Conservation (phyloP, 768 basidiomycete genomes). For the Termitomyces eurrhizus region DNA sequence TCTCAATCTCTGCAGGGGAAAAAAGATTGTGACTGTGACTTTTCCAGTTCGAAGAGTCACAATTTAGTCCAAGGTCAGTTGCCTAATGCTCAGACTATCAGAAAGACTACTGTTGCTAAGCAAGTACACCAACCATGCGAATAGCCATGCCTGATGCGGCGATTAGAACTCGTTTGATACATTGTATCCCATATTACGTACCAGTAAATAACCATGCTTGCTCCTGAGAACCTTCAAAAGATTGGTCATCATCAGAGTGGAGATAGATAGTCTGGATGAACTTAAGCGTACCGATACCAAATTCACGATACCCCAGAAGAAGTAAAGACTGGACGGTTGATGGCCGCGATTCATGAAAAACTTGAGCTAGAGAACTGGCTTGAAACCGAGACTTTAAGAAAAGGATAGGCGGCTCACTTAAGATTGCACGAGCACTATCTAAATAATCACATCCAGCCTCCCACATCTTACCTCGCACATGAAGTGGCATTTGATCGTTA, state of each 20-base stretch:
- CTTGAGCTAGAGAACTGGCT: conserved; percentile 38
- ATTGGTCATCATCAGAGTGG: conserved; percentile 1
- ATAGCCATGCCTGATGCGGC: conserved; percentile 56
- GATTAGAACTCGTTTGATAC: neutral
- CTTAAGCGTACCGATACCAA: conserved; percentile 56
- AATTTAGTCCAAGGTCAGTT: conserved; percentile 77
- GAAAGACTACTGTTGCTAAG: neutral
- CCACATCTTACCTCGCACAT: conserved; percentile 58
- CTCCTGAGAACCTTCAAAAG: conserved; percentile 56
- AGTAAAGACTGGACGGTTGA: conserved; percentile 81
- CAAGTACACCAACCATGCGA: conserved; percentile 51
- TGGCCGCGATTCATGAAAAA: conserved; percentile 63
- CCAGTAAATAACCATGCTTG: conserved; percentile 85
- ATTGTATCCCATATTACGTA: conserved; percentile 22
- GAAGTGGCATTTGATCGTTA: conserved; percentile 43
- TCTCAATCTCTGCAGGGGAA: conserved; percentile 61
- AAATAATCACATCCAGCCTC: conserved; percentile 66
- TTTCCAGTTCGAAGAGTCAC: conserved; percentile 73
- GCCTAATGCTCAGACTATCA: conserved; percentile 35
- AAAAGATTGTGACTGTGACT: conserved; percentile 59
- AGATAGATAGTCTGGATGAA: neutral
- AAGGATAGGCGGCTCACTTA: conserved; percentile 42
- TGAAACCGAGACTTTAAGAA: conserved; percentile 4
- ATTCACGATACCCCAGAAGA: conserved; percentile 78
- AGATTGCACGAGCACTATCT: conserved; percentile 53